A percentile compares a stretch with the other conserved stretches of the same genome.
Evolutionary conservation across 176 grass and related monocot genomes (phyloP).

Genomic region (Panicum miliaceum): DNA sequence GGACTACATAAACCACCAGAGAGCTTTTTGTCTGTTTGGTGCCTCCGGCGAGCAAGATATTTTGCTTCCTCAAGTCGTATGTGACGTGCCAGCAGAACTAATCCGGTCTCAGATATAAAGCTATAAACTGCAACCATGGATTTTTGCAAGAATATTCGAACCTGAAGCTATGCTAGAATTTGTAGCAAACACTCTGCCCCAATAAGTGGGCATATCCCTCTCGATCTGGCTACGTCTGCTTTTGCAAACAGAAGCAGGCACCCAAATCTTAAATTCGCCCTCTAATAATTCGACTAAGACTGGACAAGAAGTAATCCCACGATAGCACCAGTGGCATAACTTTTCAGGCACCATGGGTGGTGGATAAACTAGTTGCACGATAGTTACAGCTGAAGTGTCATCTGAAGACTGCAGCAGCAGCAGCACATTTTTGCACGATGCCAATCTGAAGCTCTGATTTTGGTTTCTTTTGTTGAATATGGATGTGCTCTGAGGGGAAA

Average conservation of each 20-base stretch:
- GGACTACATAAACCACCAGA: not conserved
- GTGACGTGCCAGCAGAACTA: not conserved
- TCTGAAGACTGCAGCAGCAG: not conserved
- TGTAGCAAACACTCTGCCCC: not conserved
- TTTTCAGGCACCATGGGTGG: not conserved
- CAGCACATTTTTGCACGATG: not conserved
- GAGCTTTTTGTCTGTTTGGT: not conserved
- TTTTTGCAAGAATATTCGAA: conserved; percentile 48
- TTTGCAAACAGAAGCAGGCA: conserved; percentile 31
- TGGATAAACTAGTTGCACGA: conserved; percentile 7
- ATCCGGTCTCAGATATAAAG: not conserved
- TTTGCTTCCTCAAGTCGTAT: conserved; percentile 33
- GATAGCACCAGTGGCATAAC: not conserved
- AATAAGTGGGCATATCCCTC: conserved; percentile 20
- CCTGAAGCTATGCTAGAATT: conserved; percentile 17
- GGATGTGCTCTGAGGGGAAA: not conserved
- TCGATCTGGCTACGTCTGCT: not conserved
- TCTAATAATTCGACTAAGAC: conserved; percentile 28
- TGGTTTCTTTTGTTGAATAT: too few species aligned
- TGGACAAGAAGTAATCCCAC: not conserved
- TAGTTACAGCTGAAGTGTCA: not conserved
- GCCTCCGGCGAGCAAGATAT: not conserved
- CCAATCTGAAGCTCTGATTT: not conserved
- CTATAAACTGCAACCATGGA: not conserved
- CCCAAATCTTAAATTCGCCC: conserved; percentile 9